Conservation (phyloP, 164 flowering plant species). For the Berberis vulgaris region DNA sequence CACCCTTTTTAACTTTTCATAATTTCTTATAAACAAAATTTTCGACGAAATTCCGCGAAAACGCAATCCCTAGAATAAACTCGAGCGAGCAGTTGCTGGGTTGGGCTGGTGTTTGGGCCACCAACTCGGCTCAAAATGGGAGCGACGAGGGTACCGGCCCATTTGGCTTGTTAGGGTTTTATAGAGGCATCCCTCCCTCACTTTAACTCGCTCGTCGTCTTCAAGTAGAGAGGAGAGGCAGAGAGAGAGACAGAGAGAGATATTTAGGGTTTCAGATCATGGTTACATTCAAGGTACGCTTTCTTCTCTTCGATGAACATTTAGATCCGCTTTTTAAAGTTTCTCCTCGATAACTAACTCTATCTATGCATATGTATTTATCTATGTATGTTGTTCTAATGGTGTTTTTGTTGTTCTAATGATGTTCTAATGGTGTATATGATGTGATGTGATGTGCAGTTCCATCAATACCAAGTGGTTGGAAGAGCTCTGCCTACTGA, state of each 20-base stretch:
- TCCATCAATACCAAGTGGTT: constrained; percentile 27
- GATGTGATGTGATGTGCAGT: constrained; percentile 3
- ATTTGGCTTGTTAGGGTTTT: too few relatives aligned
- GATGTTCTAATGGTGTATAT: neutral
- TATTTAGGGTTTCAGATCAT: neutral
- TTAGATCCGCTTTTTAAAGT: too few relatives aligned
- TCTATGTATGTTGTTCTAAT: neutral
- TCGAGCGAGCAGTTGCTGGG: neutral
- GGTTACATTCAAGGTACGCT: neutral
- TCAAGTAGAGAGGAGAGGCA: neutral
- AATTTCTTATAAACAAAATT: neutral
- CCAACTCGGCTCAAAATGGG: too few relatives aligned
- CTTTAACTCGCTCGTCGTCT: neutral
- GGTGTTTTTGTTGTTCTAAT: neutral
- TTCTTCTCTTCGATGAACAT: neutral
- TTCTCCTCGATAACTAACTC: neutral
- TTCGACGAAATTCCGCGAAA: too few relatives aligned
- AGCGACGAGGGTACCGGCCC: too few relatives aligned
- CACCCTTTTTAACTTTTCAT: neutral
- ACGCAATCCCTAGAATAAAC: neutral
- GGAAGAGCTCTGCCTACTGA: constrained; percentile 22
- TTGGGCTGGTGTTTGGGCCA: too few relatives aligned
- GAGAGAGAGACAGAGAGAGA: too few relatives aligned
- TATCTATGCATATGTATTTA: neutral
- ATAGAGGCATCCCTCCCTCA: neutral